These are phyloP conservation scores for Choanephora cucurbitarum DNA, from an alignment of 371 early-diverging fungal genomes.

Conservation along the genomic window DNA sequence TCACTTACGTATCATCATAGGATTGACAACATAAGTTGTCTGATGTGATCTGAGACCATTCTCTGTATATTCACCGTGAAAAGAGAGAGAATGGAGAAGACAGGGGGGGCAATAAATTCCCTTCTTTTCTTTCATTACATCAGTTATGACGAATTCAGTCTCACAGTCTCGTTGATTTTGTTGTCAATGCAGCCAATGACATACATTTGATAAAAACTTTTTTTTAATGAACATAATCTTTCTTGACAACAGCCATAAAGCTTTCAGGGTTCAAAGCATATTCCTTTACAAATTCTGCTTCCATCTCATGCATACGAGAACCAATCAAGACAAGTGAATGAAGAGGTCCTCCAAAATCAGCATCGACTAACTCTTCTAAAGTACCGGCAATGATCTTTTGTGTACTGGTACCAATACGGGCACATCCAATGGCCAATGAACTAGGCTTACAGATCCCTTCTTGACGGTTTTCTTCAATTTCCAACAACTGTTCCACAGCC, in stretches of 20 bases:
- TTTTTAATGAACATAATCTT: slow-evolving; percentile 49
- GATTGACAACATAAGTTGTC: too few species aligned
- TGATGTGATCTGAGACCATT: too few species aligned
- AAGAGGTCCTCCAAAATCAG: slow-evolving; percentile 95
- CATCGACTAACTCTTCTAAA: slow-evolving; percentile 75
- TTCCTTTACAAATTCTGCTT: slow-evolving; percentile 85
- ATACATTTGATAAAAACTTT: too few species aligned
- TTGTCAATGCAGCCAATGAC: too few species aligned
- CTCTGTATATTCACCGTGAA: too few species aligned
- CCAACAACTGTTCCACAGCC: slow-evolving; percentile 92
- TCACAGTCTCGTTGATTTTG: too few species aligned
- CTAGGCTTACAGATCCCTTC: slow-evolving; percentile 76
- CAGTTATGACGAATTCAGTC: too few species aligned
- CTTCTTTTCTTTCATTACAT: too few species aligned
- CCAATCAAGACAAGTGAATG: slow-evolving; percentile 97
- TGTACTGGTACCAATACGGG: slow-evolving; percentile 87
- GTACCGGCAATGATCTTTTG: slow-evolving; percentile 90
- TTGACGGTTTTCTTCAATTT: slow-evolving; percentile 79
- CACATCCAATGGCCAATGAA: slow-evolving; percentile 92
- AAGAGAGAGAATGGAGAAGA: too few species aligned
- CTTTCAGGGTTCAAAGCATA: slow-evolving; percentile 71
- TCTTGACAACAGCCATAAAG: slow-evolving; percentile 71
- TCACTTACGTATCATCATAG: too few species aligned
- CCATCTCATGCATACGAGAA: slow-evolving; percentile 90
- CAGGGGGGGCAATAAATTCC: too few species aligned